Conservation (phyloP, 352 stramenopile genomes). For the Thalassiosira sp. region DNA sequence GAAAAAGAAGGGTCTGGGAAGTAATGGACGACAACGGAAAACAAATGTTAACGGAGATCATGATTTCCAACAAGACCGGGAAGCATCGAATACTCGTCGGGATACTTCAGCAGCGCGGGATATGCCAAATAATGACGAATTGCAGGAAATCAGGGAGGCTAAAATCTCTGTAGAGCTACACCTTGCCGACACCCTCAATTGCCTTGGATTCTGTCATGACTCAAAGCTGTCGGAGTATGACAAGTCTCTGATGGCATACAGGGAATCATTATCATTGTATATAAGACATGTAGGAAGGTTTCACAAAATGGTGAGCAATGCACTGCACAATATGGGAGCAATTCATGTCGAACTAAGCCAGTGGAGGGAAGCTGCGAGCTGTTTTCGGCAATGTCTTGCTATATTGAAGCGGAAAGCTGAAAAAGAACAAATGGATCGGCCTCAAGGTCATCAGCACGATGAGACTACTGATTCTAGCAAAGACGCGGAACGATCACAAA, state of each 20-base stretch:
- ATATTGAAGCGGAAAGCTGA: conserved; percentile 59
- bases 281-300: conserved; percentile 58
- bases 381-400: conserved; percentile 58
- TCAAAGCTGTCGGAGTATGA: conserved; percentile 57
- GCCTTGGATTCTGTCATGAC: conserved; percentile 66
- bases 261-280: conserved; percentile 68
- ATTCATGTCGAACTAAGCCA: conserved; percentile 65
- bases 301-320: conserved; percentile 64
- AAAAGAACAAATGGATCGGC: conserved; percentile 30
- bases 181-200: conserved; percentile 65
- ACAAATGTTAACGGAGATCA: conserved; percentile 11
- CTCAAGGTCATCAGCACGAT: conserved; percentile 7
- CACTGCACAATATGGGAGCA: conserved; percentile 63
- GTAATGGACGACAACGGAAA: conserved; percentile 4
- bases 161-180: conserved; percentile 67
- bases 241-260: conserved; percentile 59
- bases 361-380: conserved; percentile 59
- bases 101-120: conserved; percentile 19
- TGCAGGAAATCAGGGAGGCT: conserved; percentile 60
- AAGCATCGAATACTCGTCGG: conserved; percentile 14
- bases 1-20: conserved; percentile 16
- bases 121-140: conserved; percentile 24
- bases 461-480: not conserved
- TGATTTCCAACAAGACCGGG: conserved; percentile 17
- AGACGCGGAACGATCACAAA: conserved; percentile 6